Base-by-base conservation (phyloP, 179 eudicot genomes). In the Corrigiola litoralis region DNA sequence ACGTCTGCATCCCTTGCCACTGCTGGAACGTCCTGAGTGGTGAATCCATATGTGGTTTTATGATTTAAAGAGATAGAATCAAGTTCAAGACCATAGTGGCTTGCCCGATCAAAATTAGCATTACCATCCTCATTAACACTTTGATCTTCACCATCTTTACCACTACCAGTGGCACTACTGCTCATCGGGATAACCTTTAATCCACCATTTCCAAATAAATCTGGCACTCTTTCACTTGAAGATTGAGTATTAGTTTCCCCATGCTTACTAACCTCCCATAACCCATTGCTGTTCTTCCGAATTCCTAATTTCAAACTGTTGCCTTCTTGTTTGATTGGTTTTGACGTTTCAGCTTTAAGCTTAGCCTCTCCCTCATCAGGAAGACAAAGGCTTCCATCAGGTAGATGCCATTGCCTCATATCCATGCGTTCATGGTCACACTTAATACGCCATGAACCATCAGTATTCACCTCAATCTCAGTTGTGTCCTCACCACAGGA, bases 161-260 rank as follows among this genome's bases (percentile, higher is more conserved):
- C 95, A 77, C 98, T 90, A 56, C 82, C 95, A 76, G 94, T 90
- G 51, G 86, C 89, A 82, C 90, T 87, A 74, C 95, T 86, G 82
- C 95, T 90, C 89, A 86, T 87, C 1, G 86, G 95, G 58, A 85
- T 79, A 71, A 80, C 67, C 73, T 85, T 87, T 40, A 55, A 83
- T 54, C 75, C 82, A 65, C 74, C 76, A 44, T 76, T 80, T 44
- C 60, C 70, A 53, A 72, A 67, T 33, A 81, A 78, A 11, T 72
- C 81, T 14, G 46, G 75, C 56, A 75, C 18, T 61, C 72, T 78
- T 65, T 84, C 80, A 28, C 84, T 81, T 37, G 86, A 72, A 60
- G 95, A 81, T 9, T 61, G 45, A 13, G 79, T 68, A 65, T 72
- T 75, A 42, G 62, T 47, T 31, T 78, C 84, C 51, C 69, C 83